Conservation (phyloP, 2,329 filamentous ascomycete genomes). For the Venturia effusa region DNA sequence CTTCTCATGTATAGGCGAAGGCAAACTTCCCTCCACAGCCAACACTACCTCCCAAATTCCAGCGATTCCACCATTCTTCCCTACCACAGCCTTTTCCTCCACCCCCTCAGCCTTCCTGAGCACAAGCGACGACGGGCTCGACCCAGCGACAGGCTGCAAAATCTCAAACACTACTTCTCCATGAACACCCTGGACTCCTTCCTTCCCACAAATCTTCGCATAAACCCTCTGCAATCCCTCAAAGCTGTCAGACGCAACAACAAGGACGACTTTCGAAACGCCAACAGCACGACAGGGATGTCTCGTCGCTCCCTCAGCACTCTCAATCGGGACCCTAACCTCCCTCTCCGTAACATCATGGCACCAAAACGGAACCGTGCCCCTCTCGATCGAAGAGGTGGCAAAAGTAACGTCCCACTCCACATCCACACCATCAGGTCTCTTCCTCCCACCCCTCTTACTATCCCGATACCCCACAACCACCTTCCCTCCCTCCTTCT, state of each 20-base stretch:
- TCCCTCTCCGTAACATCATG: conserved; percentile 49
- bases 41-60: conserved; percentile 4
- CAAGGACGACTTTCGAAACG: conserved; percentile 19
- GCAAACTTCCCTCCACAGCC: background rate
- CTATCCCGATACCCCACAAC: conserved; percentile 38
- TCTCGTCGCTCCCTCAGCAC: conserved; percentile 23
- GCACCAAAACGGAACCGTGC: conserved; percentile 47
- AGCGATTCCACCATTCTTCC: background rate
- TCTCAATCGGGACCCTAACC: conserved; percentile 42
- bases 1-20: background rate
- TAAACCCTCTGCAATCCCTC: background rate
- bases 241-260: conserved; percentile 11
- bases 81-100: background rate
- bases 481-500: too few species aligned
- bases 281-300: conserved; percentile 45
- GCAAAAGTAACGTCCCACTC: conserved; percentile 49
- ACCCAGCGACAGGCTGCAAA: background rate
- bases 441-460: conserved; percentile 40
- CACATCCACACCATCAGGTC: conserved; percentile 45
- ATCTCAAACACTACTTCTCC: background rate
- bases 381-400: conserved; percentile 29
- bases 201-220: background rate
- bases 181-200: background rate
- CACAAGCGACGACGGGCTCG: background rate
- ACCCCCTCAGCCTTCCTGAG: background rate